Base-by-base conservation (phyloP, 139 green algal genomes). In the Chlamydomonas incerta region DNA sequence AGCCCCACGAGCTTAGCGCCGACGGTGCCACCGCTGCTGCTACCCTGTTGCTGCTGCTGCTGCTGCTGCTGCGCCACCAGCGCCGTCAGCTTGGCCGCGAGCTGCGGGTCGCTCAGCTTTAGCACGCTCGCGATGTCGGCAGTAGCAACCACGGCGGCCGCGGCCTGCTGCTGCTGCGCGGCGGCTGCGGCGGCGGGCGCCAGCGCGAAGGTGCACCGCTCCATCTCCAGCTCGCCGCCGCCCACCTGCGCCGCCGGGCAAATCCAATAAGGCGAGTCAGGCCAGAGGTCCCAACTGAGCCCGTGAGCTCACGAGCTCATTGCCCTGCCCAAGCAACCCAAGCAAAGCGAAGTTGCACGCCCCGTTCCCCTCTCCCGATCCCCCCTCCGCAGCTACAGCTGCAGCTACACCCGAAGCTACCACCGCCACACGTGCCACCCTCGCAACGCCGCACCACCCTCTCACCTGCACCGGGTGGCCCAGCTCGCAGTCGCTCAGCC, bases 401-500 rank as follows among this genome's bases (percentile, higher is more conserved):
- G n/a, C n/a, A n/a, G n/a, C n/a, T n/a, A n/a, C n/a, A n/a, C n/a
- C n/a, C n/a, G n/a, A n/a, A n/a, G n/a, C n/a, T n/a, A n/a, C n/a
- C n/a, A n/a, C n/a, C n/a, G n/a, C n/a, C n/a, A 33, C 28, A 23
- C 34, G 20, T 33, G 34, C 26, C 24, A 33, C 3, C 11, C 62
- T 3, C 11, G 24, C 26, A n/a, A 2, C 62, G 2, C 2, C 62
- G 24, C 26, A 3, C 26, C 62, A n/a, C 21, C 5, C 69, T 1
- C 60, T 37, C 41, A 83, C 62, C n/a, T 50, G 41, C 23, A 74
- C 65, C 3, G 76, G 41, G 24, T 74, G 63, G 0, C 28, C 21
- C 62, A 83, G 41, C 47, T 83, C 76, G 63, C 76, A 83, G 62
- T 83, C 76, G 29, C 41, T 9, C 63, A 83, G 41, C 29, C 76